These are phyloP conservation scores for Epichloe gansuensis DNA, from an alignment of 2,329 filamentous ascomycete species.

Conservation along the genomic window DNA sequence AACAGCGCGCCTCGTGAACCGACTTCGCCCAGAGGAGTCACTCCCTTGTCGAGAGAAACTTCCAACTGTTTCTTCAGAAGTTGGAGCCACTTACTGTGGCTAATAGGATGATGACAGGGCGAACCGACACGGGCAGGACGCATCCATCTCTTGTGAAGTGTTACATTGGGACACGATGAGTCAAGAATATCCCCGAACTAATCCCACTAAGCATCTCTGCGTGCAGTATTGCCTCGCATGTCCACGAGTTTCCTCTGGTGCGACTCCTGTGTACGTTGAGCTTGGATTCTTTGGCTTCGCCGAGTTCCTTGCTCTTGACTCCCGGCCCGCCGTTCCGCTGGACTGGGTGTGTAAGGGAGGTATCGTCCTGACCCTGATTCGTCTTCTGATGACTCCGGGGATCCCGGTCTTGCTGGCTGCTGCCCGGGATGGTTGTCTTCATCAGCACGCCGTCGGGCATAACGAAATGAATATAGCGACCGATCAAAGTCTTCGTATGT, in stretches of 20 bases:
- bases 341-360: not conserved
- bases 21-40: constrained; percentile 15
- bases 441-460: not conserved
- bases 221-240: constrained; percentile 21
- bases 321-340: not conserved
- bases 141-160: constrained; percentile 16
- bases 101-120: constrained; percentile 16
- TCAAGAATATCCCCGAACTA: constrained; percentile 22
- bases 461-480: constrained; percentile 6
- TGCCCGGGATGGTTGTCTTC: not conserved
- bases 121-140: not conserved
- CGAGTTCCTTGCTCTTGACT: not conserved
- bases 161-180: constrained; percentile 25
- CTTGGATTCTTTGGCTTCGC: constrained; percentile 11
- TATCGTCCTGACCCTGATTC: not conserved
- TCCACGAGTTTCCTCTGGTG: not conserved
- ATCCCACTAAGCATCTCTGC: constrained; percentile 26
- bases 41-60: constrained; percentile 18
- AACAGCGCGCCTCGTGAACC: constrained; percentile 29
- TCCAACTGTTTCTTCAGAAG: constrained; percentile 21
- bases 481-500: constrained; percentile 12
- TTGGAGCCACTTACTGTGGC: constrained; percentile 15
- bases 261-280: constrained; percentile 1
- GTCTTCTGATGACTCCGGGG: not conserved
- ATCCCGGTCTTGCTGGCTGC: not conserved